These are phyloP conservation scores for Euphorbia celastroides DNA, from an alignment of 441 rosid species.

Conservation along the genomic window DNA sequence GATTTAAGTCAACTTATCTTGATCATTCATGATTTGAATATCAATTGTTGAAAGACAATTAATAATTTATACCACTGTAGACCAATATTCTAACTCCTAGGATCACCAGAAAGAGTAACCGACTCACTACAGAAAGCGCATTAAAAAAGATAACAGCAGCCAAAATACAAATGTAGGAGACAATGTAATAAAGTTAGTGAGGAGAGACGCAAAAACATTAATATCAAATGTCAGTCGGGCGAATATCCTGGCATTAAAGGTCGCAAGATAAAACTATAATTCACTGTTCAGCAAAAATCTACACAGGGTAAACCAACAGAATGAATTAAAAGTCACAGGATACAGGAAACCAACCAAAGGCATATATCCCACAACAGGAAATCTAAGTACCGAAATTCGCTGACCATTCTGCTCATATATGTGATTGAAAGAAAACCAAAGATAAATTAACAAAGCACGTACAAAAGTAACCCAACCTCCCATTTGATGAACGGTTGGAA, in stretches of 20 bases:
- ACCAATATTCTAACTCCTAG: too few species aligned
- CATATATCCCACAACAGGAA: slow-evolving; percentile 21
- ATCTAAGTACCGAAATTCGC: slow-evolving; percentile 24
- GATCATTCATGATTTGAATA: too few species aligned
- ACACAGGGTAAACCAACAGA: slow-evolving; percentile 22
- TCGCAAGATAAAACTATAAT: background rate
- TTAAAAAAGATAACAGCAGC: too few species aligned
- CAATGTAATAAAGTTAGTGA: background rate
- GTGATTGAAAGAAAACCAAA: slow-evolving; percentile 17
- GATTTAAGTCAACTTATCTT: too few species aligned
- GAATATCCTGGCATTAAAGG: background rate
- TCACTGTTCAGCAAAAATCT: slow-evolving; percentile 9
- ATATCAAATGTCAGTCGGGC: background rate
- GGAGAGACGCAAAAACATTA: background rate
- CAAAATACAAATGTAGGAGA: too few species aligned
- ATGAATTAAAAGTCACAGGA: slow-evolving; percentile 20
- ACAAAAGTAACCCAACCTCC: slow-evolving; percentile 34
- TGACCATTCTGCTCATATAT: slow-evolving; percentile 33
- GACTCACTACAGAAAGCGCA: too few species aligned
- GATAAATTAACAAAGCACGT: slow-evolving; percentile 38
- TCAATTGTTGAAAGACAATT: too few species aligned
- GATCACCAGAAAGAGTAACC: too few species aligned
- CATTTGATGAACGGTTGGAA: slow-evolving; percentile 25
- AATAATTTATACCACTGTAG: too few species aligned
- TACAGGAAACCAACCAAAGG: slow-evolving; percentile 27